A percentile compares a stretch with the other conserved stretches of the same genome.
phyloP scores from a whole-genome alignment of 495 filamentous ascomycete genomes.

The Penicillium diatomitis region DNA sequence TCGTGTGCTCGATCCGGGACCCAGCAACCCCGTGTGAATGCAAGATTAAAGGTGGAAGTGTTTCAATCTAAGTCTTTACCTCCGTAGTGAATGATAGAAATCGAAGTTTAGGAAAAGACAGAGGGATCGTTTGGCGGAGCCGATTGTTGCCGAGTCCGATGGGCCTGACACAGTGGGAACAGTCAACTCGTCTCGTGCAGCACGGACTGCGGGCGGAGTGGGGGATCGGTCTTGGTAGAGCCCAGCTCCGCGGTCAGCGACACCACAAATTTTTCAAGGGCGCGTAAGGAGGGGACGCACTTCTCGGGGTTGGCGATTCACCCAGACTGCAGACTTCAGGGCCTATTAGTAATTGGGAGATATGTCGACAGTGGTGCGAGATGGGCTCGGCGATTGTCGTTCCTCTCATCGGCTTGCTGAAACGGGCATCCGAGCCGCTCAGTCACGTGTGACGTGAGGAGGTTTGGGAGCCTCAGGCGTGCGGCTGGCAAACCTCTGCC shows the following conservation, averaged over 20 bases:
- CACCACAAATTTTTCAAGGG: not conserved
- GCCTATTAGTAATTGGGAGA: slow-evolving; percentile 14
- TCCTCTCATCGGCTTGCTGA: slow-evolving; percentile 18
- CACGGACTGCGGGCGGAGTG: slow-evolving; percentile 28
- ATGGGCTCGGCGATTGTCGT: slow-evolving; percentile 21
- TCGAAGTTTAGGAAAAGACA: not conserved
- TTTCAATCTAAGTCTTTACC: not conserved
- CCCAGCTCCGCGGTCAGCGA: slow-evolving; percentile 16
- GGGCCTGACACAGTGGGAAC: slow-evolving; percentile 14
- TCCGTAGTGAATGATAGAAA: too few species aligned
- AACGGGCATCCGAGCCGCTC: slow-evolving; percentile 10
- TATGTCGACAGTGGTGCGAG: slow-evolving; percentile 13
- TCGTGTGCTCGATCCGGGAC: slow-evolving; percentile 40
- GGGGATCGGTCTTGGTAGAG: slow-evolving; percentile 7
- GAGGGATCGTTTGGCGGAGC: slow-evolving; percentile 13
- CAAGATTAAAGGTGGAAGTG: not conserved
- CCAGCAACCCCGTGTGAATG: slow-evolving; percentile 17
- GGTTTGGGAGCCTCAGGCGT: slow-evolving; percentile 6
- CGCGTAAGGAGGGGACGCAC: too few species aligned
- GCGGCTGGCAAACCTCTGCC: not conserved
- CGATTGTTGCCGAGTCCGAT: slow-evolving; percentile 26
- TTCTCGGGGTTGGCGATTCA: too few species aligned
- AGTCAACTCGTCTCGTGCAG: slow-evolving; percentile 21
- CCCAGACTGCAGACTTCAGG: not conserved
- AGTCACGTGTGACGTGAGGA: slow-evolving; percentile 7